These are phyloP conservation scores for Botryotinia calthae DNA, from an alignment of 2,329 filamentous ascomycete genomes.

Conservation along the genomic window DNA sequence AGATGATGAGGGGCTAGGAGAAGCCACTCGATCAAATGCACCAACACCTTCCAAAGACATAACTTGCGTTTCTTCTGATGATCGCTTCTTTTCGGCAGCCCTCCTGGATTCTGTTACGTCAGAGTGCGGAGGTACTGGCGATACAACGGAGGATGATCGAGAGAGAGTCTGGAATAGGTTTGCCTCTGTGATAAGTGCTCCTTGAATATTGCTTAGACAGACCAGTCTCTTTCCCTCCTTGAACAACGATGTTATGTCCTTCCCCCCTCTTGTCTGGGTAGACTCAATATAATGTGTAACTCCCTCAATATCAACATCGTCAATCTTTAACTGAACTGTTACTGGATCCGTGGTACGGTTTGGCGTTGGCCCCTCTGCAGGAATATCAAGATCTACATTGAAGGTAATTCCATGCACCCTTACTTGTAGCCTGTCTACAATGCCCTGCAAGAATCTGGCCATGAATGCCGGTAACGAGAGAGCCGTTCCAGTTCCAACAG, in stretches of 20 bases:
- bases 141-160: conserved; percentile 56
- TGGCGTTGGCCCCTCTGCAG: conserved; percentile 44
- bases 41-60: conserved; percentile 40
- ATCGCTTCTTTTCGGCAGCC: conserved; percentile 8
- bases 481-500: conserved; percentile 66
- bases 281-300: conserved; percentile 46
- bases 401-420: conserved; percentile 63
- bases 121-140: conserved; percentile 53
- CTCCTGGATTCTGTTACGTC: conserved; percentile 40
- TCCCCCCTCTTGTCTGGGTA: conserved; percentile 33
- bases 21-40: conserved; percentile 26
- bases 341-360: conserved; percentile 50
- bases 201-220: conserved; percentile 60
- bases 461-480: conserved; percentile 69
- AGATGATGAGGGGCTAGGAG: conserved; percentile 25
- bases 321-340: conserved; percentile 63
- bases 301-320: conserved; percentile 64
- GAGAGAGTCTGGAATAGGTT: conserved; percentile 61
- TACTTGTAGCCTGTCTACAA: conserved; percentile 69
- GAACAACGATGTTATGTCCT: conserved; percentile 33
- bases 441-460: conserved; percentile 68
- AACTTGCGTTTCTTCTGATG: conserved; percentile 31
- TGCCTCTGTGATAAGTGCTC: conserved; percentile 64
- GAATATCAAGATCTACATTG: conserved; percentile 61
- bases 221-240: conserved; percentile 66